phyloP scores from a whole-genome alignment of 1,284 basidiomycete genomes.

The Quambalaria eucalypti region DNA sequence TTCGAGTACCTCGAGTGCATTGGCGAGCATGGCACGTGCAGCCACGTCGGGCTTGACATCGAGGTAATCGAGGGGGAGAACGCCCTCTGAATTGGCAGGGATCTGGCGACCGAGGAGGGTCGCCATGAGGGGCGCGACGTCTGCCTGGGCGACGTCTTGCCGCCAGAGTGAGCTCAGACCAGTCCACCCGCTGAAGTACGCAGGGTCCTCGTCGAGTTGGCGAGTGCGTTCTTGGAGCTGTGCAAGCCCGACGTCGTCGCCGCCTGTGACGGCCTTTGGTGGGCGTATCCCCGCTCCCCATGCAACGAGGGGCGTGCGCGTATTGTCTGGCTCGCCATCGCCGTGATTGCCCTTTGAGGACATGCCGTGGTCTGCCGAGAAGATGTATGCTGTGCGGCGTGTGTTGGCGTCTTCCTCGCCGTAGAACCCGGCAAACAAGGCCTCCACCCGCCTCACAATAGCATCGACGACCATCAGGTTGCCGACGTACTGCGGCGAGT shows the following conservation, averaged over 20 bases:
- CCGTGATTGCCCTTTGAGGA: constrained; percentile 79
- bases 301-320: constrained; percentile 70
- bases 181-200: constrained; percentile 31
- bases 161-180: constrained; percentile 19
- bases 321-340: constrained; percentile 80
- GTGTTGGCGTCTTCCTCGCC: constrained; percentile 35
- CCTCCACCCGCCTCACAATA: constrained; percentile 64
- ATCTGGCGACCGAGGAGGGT: constrained; percentile 27
- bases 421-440: constrained; percentile 57
- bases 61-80: constrained; percentile 43
- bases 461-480: constrained; percentile 73
- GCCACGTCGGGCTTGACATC: constrained; percentile 48
- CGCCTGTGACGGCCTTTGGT: constrained; percentile 5
- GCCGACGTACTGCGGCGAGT: constrained; percentile 76
- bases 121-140: constrained; percentile 68
- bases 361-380: constrained; percentile 88
- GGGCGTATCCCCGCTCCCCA: constrained; percentile 62
- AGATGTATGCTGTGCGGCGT: constrained; percentile 64
- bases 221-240: background rate
- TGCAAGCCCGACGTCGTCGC: background rate
- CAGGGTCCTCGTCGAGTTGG: constrained; percentile 11
- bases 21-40: constrained; percentile 60
- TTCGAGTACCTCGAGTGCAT: constrained; percentile 67
- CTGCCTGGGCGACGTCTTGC: constrained; percentile 67
- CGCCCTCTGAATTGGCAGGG: constrained; percentile 48